Conservation (phyloP, 805 yeast genomes). For the Yamadazyma akitaensis region DNA sequence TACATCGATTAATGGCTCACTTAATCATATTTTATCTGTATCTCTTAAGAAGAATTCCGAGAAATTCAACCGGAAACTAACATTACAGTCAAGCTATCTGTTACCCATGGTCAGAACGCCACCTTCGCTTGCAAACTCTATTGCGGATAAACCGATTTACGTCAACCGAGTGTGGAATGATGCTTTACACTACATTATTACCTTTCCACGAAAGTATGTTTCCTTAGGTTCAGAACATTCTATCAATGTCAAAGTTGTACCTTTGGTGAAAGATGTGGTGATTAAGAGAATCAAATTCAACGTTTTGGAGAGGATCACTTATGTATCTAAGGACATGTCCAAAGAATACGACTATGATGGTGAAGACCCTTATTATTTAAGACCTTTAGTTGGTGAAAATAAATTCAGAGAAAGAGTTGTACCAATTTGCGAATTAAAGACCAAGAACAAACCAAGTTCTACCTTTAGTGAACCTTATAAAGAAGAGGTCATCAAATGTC, state of each 20-base stretch:
- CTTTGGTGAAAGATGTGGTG: constrained; percentile 58
- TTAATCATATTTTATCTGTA: constrained; percentile 41
- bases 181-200: constrained; percentile 63
- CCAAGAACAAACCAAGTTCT: constrained; percentile 37
- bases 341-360: constrained; percentile 39
- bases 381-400: constrained; percentile 12
- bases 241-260: constrained; percentile 63
- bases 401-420: constrained; percentile 49
- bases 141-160: constrained; percentile 69
- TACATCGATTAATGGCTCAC: constrained; percentile 47
- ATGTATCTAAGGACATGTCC: constrained; percentile 53
- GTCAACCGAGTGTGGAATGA: constrained; percentile 76
- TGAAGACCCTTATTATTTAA: constrained; percentile 25
- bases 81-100: constrained; percentile 26
- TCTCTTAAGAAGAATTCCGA: constrained; percentile 37
- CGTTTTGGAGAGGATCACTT: constrained; percentile 63
- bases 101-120: constrained; percentile 54
- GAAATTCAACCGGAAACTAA: constrained; percentile 33
- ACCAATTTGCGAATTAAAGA: constrained; percentile 61
- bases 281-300: constrained; percentile 65
- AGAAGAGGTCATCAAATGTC: constrained; percentile 59
- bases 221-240: constrained; percentile 58
- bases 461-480: constrained; percentile 43
- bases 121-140: constrained; percentile 54
- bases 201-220: constrained; percentile 68